Evolutionary conservation across 2,329 filamentous ascomycete species (phyloP), one percentile per base, ranked within the genome.

Genomic region (Pseudogymnoascus sp.): DNA sequence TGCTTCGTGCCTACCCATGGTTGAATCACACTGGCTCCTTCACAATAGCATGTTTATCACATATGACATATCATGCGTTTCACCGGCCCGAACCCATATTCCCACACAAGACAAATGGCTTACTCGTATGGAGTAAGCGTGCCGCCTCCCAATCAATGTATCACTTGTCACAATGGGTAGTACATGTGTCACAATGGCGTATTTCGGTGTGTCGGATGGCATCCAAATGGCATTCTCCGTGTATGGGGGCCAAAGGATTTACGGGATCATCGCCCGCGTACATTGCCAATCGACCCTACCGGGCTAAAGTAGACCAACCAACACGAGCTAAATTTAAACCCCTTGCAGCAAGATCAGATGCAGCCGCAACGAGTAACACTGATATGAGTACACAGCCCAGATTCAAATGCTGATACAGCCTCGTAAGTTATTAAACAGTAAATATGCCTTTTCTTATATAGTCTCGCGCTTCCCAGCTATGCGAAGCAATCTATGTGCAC

Each of bases 91-190:
- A 55, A 55, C 31, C 27, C 45, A 55, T 33, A 33, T 12, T 12
- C 27, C 15, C 25, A 15, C n/a, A 21, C 8, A 7, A 25, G 15
- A 39, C 36, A 39, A 39, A 39, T 39, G 6, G 36, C 36, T 13
- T n/a, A 42, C 39, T 10, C 9, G 18, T 42, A 42, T 42, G 13
- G 9, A 42, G 18, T 42, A 18, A 7, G 39, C 35, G 35, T 5
- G 4, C 25, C 18, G 18, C 18, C 9, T n/a, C n/a, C 27, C 27
- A 18, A 55, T 18, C 27, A 55, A 33, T 9, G 33, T 33, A 55
- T 55, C 45, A 33, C 8, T 55, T 55, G n/a, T 55, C 45, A 55
- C 27, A 33, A 55, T 55, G 45, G 5, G 45, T 55, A 55, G 45
- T 33, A 55, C 27, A 55, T 33, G 45, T 55, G 7, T 9, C 45